Evolutionary conservation across 352 stramenopile genomes (phyloP), one percentile per base, ranked within the genome.

Genomic region (Discostella stelligera): DNA sequence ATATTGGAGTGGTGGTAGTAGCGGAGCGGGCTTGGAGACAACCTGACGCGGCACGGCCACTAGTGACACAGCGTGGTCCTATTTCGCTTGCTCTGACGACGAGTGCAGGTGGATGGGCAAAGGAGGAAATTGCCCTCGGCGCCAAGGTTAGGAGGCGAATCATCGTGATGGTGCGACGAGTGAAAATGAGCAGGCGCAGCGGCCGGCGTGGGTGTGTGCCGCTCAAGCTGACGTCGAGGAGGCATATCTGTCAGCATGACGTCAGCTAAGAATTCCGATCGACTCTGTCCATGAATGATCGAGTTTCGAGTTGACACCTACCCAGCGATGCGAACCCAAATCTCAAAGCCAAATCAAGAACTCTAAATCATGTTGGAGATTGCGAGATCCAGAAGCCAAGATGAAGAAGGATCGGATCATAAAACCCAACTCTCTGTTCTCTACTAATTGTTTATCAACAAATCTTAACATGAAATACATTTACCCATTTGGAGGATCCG

Each of bases 401-500:
- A 44, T 44, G 37, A 11, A 14, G n/a, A 44, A 44, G 7, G 37
- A 44, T 44, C 37, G 37, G 37, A 44, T 44, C 37, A 44, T 44
- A 44, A 44, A 44, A 44, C 37, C 27, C 27, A 32, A 32, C 27
- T 32, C 27, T 32, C 37, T 44, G 13, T 14, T 44, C 37, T 44
- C 2, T 13, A 44, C 7, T 44, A 44, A 44, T 44, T 41, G 32
- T 9, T 41, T 9, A 41, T 41, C 2, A 14, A 44, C 5, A 32
- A 14, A 44, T 44, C 37, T 44, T 48, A 76, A 61, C 44, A 62
- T 39, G 21, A 74, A 76, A 66, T 79, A 70, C 64, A 87, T 90
- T 37, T 84, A 89, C 32, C 73, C 75, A n/a, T 90, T 90, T 54
- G 84, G 84, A 37, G 84, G 84, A 71, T 88, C 79, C 53, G 81